A percentile compares a stretch with the other conserved stretches of the same genome.
phyloP scores from a whole-genome alignment of 352 stramenopile species.

The Achlya hypogyna region DNA sequence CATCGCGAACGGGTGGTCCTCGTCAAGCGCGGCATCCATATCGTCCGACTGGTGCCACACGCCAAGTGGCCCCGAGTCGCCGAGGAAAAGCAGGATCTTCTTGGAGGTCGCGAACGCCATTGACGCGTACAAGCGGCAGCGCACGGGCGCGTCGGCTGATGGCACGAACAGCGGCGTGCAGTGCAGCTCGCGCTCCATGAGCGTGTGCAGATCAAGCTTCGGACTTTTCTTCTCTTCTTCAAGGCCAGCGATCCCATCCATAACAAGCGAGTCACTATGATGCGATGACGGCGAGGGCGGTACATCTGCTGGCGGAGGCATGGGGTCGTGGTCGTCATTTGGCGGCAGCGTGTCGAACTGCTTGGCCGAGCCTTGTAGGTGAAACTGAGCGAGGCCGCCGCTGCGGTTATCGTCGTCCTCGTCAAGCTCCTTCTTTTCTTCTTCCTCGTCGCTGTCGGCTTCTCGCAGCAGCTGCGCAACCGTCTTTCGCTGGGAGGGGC shows the following conservation, averaged over 20 bases:
- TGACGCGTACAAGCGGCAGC: conserved; percentile 79
- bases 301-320: conserved; percentile 11
- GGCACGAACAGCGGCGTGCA: conserved; percentile 81
- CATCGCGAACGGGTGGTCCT: conserved; percentile 85
- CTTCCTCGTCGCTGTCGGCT: conserved; percentile 68
- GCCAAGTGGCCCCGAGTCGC: conserved; percentile 73
- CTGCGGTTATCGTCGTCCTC: conserved; percentile 25
- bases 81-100: conserved; percentile 79
- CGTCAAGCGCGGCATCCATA: conserved; percentile 45
- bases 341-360: conserved; percentile 25
- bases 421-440: conserved; percentile 34
- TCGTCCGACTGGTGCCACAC: conserved; percentile 57
- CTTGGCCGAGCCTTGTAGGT: conserved; percentile 1
- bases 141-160: conserved; percentile 76
- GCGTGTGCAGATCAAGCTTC: conserved; percentile 80
- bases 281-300: conserved; percentile 39
- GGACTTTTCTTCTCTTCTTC: conserved; percentile 47
- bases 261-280: conserved; percentile 66
- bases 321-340: conserved; percentile 28
- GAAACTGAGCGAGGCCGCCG: conserved; percentile 14
- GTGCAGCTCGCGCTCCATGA: conserved; percentile 76
- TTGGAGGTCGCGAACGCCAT: conserved; percentile 84
- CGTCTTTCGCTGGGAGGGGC: conserved; percentile 57
- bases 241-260: conserved; percentile 69
- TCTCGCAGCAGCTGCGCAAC: conserved; percentile 59